Evolutionary conservation across 2,329 filamentous ascomycete species (phyloP), one percentile per base, ranked within the genome.

Genomic region (Neofusicoccum laricinum): DNA sequence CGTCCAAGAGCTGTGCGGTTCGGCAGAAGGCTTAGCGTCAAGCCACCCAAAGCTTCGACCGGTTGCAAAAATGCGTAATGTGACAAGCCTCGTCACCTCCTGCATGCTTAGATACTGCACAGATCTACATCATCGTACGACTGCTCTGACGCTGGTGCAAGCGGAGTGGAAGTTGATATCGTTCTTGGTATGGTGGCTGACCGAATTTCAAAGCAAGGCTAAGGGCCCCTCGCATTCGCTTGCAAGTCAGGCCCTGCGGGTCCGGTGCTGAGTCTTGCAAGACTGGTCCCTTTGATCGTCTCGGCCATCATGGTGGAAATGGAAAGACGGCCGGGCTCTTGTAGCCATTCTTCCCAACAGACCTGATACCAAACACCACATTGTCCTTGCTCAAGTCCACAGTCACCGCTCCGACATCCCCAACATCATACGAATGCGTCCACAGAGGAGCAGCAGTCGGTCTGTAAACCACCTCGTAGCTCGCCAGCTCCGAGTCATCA

Each of bases 391-490:
- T 83, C 67, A 86, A 69, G 1, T 78, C 71, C 15, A 87, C 72
- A 4, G 77, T 82, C 4, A 78, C 80, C 45, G 71, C 76, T 0
- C 76, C 75, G 3, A 80, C 80, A 25, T 80, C 75, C 0, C 84
- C 84, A 3, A 86, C 83, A 69, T 80, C 76, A 1, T 83, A 65
- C 25, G 76, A 73, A 64, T 81, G 77, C 46, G 81, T 82, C 83
- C 82, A 85, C 57, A 83, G 77, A 51, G 81, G 79, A 40, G 81
- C 79, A 14, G 78, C 79, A 4, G 81, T 84, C 2, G 82, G 71
- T 63, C 85, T 75, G 83, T 83, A 87, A 0, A 87, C 81, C 1
- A 87, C 71, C 74, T 87, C 85, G 69, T 87, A 87, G 2, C 79
- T 77, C 4, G 69, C 76, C 7, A 83, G 73, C 41, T 77, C 70